Base-by-base conservation (phyloP, 2,329 filamentous ascomycete species). In the Xylariaceae sp. region DNA sequence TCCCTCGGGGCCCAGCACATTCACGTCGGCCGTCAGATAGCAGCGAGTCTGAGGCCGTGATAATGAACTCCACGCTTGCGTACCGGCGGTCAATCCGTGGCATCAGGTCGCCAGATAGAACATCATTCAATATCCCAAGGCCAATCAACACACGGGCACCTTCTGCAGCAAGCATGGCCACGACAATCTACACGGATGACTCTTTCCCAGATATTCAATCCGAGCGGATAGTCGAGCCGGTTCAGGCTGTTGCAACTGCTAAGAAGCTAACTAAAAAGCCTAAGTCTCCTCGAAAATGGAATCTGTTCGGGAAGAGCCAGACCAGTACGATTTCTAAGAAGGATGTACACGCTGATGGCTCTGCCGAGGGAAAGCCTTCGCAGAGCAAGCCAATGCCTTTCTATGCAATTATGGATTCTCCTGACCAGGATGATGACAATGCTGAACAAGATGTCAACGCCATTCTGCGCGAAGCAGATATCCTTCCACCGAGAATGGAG, bases 341-440 rank as follows among this genome's bases (percentile, higher is more conserved):
- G 53, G 66, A 65, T 14, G 62, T 70, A 5, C 70, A 73, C 19
- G 63, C 68, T 7, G 60, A 69, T 2, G 72, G 80, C n/a, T 64
- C 75, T 1, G 75, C 77, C 2, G 73, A 79, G 1, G 73, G 79
- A n/a, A 74, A 77, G 41, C 63, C 71, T 13, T 72, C 77, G 0
- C 73, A 75, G 48, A 75, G 73, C 49, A 83, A 81, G 53, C 71
- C 79, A 0, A 68, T 82, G 6, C 76, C 83, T 1, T 84, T 82
- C 58, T 86, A 86, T 60, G 76, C 82, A 7, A 80, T 85, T 65
- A 76, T 86, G 64, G 82, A 86, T 60, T 78, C 76, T 2, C 77
- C 80, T 0, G 81, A 84, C 56, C 75, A 76, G 55, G 78, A 80
- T 47, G 14, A 10, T 7, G 18, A 47, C 7, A 61, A 73, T 31